Conservation (phyloP, 225 moss, liverwort and hornwort genomes). For the Polytrichum commune region DNA sequence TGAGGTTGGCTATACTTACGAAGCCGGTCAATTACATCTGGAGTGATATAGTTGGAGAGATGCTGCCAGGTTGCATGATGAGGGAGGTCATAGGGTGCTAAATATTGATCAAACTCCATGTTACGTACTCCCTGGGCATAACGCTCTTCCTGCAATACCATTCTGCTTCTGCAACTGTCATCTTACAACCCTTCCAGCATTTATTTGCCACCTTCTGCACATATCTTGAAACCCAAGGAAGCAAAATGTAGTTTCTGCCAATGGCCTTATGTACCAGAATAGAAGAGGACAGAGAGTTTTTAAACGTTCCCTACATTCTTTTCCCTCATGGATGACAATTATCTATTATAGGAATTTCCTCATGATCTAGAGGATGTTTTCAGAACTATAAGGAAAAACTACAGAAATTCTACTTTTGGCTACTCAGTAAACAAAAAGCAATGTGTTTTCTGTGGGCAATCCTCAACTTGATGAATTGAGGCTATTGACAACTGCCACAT, state of each 20-base stretch:
- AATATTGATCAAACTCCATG: slow-evolving; percentile 79
- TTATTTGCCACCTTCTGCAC: background rate
- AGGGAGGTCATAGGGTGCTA: slow-evolving; percentile 86
- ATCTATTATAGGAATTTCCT: too few relatives aligned
- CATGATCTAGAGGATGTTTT: too few relatives aligned
- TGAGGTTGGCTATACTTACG: slow-evolving; percentile 38
- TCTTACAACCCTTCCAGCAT: background rate
- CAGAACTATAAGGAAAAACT: too few relatives aligned
- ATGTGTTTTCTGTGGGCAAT: too few relatives aligned
- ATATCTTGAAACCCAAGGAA: slow-evolving; percentile 2
- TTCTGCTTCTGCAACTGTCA: slow-evolving; percentile 41
- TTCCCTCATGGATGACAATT: too few relatives aligned
- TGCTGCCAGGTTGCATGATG: slow-evolving; percentile 70
- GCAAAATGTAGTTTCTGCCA: background rate
- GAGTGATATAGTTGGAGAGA: slow-evolving; percentile 69
- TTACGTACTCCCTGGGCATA: slow-evolving; percentile 63
- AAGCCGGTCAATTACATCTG: slow-evolving; percentile 59
- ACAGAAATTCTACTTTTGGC: too few relatives aligned
- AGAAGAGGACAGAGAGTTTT: too few relatives aligned
- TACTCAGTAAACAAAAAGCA: too few relatives aligned
- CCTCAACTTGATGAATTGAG: too few relatives aligned
- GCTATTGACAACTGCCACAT: too few relatives aligned
- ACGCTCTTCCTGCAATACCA: slow-evolving; percentile 74
- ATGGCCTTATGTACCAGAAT: too few relatives aligned
- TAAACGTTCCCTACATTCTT: too few relatives aligned